Base-by-base conservation (phyloP, 805 yeast species). In the Saccharomycopsis vini region DNA sequence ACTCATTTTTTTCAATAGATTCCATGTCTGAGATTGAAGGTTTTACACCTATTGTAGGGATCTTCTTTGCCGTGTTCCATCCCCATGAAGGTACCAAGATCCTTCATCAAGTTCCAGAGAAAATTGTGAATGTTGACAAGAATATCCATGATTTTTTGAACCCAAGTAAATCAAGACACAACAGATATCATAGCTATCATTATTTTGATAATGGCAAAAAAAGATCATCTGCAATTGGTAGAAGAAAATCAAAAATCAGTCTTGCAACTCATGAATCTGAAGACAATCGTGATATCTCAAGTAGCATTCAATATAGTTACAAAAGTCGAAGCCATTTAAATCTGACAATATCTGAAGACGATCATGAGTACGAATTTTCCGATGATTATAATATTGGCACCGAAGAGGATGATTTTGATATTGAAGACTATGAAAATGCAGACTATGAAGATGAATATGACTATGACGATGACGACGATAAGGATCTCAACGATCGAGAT, bases 51-150 rank as follows among this genome's bases (percentile, higher is more conserved):
- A 87, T 92, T 15, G 70, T 76, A 45, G 92, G 96, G 2, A 68
- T 88, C 36, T 89, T 92, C 60, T 92, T 86, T 60, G 79, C 96
- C 0, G 86, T 85, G 0, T 92, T 92, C 62, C 97, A 92, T 55
- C 97, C 97, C 0, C 84, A 92, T 0, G 95, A 88, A 56, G 98
- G 98, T 1, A 81, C 97, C 0, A 87, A 88, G 62, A 89, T 90
- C 4, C 73, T 84, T 4, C 84, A 83, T 55, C 96, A 92, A 59
- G 94, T 87, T 0, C 98, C 98, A 2, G 50, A 46, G 16, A 22
- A 39, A n/a, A n/a, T 46, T 10, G 38, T 46, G n/a, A 36, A 38
- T 19, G 37, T 36, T 6, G 40, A 40, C 20, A n/a, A 9, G 18
- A 18, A 16, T 24, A 16, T 41, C 10, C 18, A 39, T 43, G 35